Base-by-base conservation (phyloP, 2,329 filamentous ascomycete genomes). In the Verticillium nonalfalfae region DNA sequence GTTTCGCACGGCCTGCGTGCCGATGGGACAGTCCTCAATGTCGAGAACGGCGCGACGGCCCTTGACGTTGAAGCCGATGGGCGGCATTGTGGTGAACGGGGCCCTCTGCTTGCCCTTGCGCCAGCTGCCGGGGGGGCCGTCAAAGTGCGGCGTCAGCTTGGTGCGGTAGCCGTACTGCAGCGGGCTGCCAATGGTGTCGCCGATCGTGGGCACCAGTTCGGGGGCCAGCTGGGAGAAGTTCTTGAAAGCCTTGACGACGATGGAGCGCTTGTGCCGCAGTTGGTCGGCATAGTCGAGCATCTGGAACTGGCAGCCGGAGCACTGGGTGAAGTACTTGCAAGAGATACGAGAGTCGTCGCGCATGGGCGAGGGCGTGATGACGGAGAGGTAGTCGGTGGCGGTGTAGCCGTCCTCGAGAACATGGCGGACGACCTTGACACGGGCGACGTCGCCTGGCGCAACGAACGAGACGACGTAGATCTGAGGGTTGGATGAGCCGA, bases 11-110 rank as follows among this genome's bases (percentile, higher is more conserved):
- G 90, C 90, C 35, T 91, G 87, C 1, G 95, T 99, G 58, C 91
- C 95, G 64, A 99, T 96, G 6, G 95, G 95, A 68, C 95, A 99
- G 72, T 98, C 93, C 74, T 99, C 95, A 65, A 99, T 98, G 71
- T 99, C 95, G 65, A 99, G 79, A 3, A 93, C 93, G 64, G 82
- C 82, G 61, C 88, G 83, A 57, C 85, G 85, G n/a, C 90, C 91
- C 75, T 97, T 98, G 65, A 84, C 81, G 82, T 92, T 95, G 77
- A 96, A 99, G 9, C 95, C 95, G 67, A 98, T 91, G 2, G 89
- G 84, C 0, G 95, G 95, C 3, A 90, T 82, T 61, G 82, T 79
- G 14, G 82, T 76, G 67, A 90, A 90, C 5, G 74, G 66, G 10
- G 71, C 63, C 66, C 71, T 68, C 59, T 76, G 77, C 70, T 81